These are phyloP conservation scores for Linnemannia exigua DNA, from an alignment of 192 early-diverging fungal genomes.

Conservation along the genomic window DNA sequence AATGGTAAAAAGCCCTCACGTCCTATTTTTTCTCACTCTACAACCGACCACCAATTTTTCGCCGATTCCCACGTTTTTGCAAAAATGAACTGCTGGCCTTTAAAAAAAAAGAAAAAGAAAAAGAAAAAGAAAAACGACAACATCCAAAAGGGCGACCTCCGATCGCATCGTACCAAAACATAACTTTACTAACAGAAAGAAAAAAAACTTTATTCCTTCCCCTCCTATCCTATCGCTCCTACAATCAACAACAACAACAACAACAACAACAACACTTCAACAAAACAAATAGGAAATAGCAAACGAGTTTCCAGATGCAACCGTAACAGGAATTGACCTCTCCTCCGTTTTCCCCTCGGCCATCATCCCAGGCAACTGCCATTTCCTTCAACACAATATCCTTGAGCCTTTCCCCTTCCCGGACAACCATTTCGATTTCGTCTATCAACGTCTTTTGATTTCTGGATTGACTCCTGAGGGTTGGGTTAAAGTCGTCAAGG, in stretches of 20 bases:
- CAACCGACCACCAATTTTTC: not conserved
- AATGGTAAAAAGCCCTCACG: constrained; percentile 31
- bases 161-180: no score
- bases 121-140: no score
- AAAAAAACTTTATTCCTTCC: no score
- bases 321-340: constrained; percentile 63
- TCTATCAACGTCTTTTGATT: constrained; percentile 43
- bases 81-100: not conserved
- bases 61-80: not conserved
- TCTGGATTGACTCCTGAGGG: constrained; percentile 33
- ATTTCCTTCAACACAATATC: constrained; percentile 42
- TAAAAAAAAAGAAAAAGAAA: no score
- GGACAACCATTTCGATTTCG: constrained; percentile 59
- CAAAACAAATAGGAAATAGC: constrained; percentile 59
- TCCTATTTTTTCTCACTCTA: not conserved
- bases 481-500: constrained; percentile 32
- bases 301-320: constrained; percentile 57
- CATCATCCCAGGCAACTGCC: constrained; percentile 53
- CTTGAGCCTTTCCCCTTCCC: constrained; percentile 39
- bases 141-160: no score
- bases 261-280: not conserved
- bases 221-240: no score
- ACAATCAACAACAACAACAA: not conserved
- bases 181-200: no score
- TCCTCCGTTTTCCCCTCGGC: constrained; percentile 44